These are phyloP conservation scores for Aspergillus egyptiacus DNA, from an alignment of 495 filamentous ascomycete genomes.

Conservation along the genomic window DNA sequence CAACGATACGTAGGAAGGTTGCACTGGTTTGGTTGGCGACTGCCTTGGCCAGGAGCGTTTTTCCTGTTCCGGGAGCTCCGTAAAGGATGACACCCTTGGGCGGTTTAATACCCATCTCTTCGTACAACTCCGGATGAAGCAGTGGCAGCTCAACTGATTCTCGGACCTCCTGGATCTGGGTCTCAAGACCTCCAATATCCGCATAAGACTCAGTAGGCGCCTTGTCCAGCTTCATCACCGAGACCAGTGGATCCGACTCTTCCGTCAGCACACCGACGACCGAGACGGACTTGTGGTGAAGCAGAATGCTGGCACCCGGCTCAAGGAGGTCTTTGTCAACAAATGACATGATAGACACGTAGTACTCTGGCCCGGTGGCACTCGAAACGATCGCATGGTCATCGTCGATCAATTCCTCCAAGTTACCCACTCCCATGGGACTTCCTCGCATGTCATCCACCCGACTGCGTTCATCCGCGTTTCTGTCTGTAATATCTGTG, in stretches of 20 bases:
- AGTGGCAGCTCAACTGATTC: constrained; percentile 95
- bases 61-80: constrained; percentile 93
- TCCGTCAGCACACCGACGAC: constrained; percentile 97
- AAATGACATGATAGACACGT: constrained; percentile 99
- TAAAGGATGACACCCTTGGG: constrained; percentile 99
- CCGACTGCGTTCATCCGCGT: constrained; percentile 90
- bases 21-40: constrained; percentile 98
- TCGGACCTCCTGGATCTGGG: constrained; percentile 94
- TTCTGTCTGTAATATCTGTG: constrained; percentile 53
- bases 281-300: constrained; percentile 97
- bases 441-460: constrained; percentile 99
- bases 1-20: constrained; percentile 96
- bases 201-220: constrained; percentile 97
- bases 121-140: constrained; percentile 94
- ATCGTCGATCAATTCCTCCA: constrained; percentile 99
- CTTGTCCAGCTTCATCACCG: constrained; percentile 99
- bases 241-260: constrained; percentile 91
- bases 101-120: constrained; percentile 99
- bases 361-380: constrained; percentile 96
- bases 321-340: constrained; percentile 98
- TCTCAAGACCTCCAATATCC: constrained; percentile 93
- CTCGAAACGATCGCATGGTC: constrained; percentile 98
- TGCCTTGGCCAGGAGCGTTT: constrained; percentile 94
- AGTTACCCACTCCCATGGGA: constrained; percentile 95
- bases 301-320: constrained; percentile 87